Evolutionary conservation across 129 eudicot genomes (phyloP).

Genomic region (Silybum marianum): DNA sequence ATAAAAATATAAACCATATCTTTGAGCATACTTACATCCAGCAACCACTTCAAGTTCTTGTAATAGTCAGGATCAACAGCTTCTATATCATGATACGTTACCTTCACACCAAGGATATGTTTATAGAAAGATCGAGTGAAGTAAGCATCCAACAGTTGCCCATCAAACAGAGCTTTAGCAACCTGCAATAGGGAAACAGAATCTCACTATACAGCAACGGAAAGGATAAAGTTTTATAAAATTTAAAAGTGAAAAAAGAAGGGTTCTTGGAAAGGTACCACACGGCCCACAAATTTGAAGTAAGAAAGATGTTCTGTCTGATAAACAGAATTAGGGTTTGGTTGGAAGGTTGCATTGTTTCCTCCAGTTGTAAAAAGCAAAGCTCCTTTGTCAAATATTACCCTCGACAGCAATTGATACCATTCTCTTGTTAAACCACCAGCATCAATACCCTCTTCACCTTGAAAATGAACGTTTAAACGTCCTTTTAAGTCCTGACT

Average conservation of each 20-base stretch:
- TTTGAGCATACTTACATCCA: conserved; percentile 60
- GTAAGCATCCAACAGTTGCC: conserved; percentile 91
- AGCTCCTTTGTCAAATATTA: conserved; percentile 96
- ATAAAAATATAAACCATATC: not conserved
- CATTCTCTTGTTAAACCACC: conserved; percentile 99
- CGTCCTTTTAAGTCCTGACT: conserved; percentile 88
- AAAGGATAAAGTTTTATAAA: not conserved
- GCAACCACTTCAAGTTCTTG: conserved; percentile 97
- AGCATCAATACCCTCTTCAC: conserved; percentile 99
- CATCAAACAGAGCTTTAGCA: conserved; percentile 95
- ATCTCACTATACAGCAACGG: not conserved
- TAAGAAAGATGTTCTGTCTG: conserved; percentile 98
- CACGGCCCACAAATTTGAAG: conserved; percentile 98
- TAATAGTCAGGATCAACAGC: conserved; percentile 99
- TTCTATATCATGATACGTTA: conserved; percentile 97
- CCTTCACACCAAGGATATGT: conserved; percentile 97
- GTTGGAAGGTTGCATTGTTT: conserved; percentile 94
- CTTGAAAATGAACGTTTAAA: conserved; percentile 97
- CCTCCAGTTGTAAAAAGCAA: conserved; percentile 96
- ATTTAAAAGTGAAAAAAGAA: not conserved
- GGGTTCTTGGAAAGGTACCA: conserved; percentile 50
- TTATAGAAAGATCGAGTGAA: conserved; percentile 97
- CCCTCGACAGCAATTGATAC: conserved; percentile 93
- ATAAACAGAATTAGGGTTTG: conserved; percentile 96
- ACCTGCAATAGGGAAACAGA: conserved; percentile 49